Base-by-base conservation (phyloP, 441 rosid species). In the Pelargonium fulgidum region DNA sequence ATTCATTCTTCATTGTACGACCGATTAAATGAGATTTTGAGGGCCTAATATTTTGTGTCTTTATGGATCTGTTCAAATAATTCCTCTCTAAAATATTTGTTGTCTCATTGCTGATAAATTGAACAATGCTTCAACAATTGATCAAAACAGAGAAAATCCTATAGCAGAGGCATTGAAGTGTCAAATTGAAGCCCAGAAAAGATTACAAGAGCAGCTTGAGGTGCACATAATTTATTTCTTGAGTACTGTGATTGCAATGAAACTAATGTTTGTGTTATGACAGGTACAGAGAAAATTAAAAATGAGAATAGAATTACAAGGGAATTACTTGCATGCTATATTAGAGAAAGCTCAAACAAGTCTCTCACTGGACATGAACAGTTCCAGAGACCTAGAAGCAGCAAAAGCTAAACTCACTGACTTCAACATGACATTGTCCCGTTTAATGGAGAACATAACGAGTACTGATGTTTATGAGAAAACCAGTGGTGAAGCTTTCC, bases 151-250 rank as follows among this genome's bases (percentile, higher is more conserved):
- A 68, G 85, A 87, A 65, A 78, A 75, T 65, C 87, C 81, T 24
- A 68, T 83, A 42, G 75, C 77, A 54, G 97, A 88, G 42, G 73
- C 86, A 2, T 13, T 85, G 44, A 83, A 80, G 73, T 77, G 80
- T 62, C 94, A 90, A 33, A 73, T 78, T 0, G 86, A 89, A 82
- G 96, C 79, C 4, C 89, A 89, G 59, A 75, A 81, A 58, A 70
- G 81, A 80, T 75, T 85, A 59, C 85, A 86, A 68, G 89, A 87
- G 77, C 92, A 93, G 42, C 86, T 88, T 13, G 93, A 91, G 97
- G 98, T 54, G 16, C 16, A 16, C 58, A 13, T 24, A 29, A 29
- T 29, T 29, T 6, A 29, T 29, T 3, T 29, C 36, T 29, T 29
- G 36, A 29, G 36, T 29, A 0, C 1, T 36, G 11, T n/a, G 4